phyloP scores from a whole-genome alignment of 2,329 filamentous ascomycete species.

The Fonsecaea pedrosoi region DNA sequence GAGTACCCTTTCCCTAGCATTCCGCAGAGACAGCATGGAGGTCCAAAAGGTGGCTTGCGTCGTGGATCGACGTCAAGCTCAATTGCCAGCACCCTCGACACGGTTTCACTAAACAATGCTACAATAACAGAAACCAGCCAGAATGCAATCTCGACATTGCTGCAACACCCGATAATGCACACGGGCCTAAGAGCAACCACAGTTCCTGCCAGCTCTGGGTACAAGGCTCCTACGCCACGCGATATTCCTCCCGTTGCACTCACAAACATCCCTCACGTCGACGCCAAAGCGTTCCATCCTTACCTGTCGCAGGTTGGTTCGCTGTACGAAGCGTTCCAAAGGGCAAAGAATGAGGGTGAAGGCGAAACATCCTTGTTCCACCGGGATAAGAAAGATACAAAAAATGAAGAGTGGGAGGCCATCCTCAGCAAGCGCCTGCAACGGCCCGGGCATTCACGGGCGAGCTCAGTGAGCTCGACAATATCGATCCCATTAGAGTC shows the following conservation, averaged over 20 bases:
- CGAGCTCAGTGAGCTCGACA: slow-evolving; percentile 53
- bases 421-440: slow-evolving; percentile 55
- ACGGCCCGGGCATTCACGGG: slow-evolving; percentile 46
- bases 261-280: slow-evolving; percentile 84
- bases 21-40: slow-evolving; percentile 21
- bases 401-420: slow-evolving; percentile 57
- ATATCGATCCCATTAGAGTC: slow-evolving; percentile 56
- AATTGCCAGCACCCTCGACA: slow-evolving; percentile 80
- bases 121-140: slow-evolving; percentile 76
- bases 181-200: slow-evolving; percentile 85
- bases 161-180: slow-evolving; percentile 86
- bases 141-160: slow-evolving; percentile 94
- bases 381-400: slow-evolving; percentile 49
- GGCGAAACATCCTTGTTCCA: slow-evolving; percentile 60
- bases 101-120: slow-evolving; percentile 57
- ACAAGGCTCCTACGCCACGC: slow-evolving; percentile 80
- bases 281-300: slow-evolving; percentile 77
- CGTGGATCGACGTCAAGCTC: slow-evolving; percentile 88
- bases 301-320: slow-evolving; percentile 86
- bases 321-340: slow-evolving; percentile 85
- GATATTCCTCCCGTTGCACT: slow-evolving; percentile 94
- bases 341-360: slow-evolving; percentile 78
- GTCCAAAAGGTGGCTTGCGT: slow-evolving; percentile 52
- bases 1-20: slow-evolving; percentile 39
- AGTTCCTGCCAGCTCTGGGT: slow-evolving; percentile 69